Evolutionary conservation across 441 rosid genomes (phyloP).

Genomic region (Mallotus repandus): DNA sequence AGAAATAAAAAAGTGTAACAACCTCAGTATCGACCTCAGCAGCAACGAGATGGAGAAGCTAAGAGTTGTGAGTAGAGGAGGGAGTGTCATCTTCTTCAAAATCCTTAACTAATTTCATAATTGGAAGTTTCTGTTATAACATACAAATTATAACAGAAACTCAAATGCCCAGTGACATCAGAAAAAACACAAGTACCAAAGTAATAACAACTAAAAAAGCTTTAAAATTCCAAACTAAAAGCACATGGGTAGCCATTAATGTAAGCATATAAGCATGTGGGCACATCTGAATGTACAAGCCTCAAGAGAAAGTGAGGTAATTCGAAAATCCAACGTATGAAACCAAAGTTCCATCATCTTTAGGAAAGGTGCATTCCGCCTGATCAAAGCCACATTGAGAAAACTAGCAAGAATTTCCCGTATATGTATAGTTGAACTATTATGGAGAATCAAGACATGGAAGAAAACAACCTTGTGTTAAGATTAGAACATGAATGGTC

Average conservation of each 20-base stretch:
- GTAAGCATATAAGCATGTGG: no score
- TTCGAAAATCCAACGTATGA: conserved; percentile 75
- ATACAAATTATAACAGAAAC: no score
- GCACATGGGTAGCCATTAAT: no score
- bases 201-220: no score
- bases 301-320: no score
- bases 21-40: conserved; percentile 61
- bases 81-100: conserved; percentile 90
- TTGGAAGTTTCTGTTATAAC: conserved; percentile 88
- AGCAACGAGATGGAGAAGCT: conserved; percentile 58
- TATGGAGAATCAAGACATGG: background rate
- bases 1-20: background rate
- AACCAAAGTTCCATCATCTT: conserved; percentile 71
- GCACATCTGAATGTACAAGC: no score
- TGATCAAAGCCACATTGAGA: conserved; percentile 31
- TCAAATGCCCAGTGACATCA: no score
- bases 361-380: conserved; percentile 87
- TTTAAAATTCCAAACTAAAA: no score
- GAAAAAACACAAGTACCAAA: no score
- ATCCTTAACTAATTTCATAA: conserved; percentile 78
- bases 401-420: no score
- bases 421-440: no score
- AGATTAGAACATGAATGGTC: background rate
- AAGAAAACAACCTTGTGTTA: background rate
- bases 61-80: conserved; percentile 74